Evolutionary conservation across 176 grass and related monocot species (phyloP).

Genomic region (Triticum urartu): DNA sequence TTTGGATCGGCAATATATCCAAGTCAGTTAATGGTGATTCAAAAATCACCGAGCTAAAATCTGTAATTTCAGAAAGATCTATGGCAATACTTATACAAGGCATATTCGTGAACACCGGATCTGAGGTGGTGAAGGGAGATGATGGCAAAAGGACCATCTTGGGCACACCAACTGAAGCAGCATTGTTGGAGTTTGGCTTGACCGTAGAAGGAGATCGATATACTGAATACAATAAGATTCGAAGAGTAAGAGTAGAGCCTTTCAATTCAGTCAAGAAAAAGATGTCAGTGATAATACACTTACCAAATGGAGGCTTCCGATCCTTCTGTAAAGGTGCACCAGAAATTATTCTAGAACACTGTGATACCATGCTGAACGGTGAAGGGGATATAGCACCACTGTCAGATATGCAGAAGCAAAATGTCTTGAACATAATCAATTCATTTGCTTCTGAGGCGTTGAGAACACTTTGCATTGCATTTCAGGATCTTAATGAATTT

Average conservation of each 20-base stretch:
- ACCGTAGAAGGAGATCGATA: slow-evolving; percentile 46
- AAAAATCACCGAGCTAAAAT: slow-evolving; percentile 39
- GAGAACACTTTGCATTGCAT: slow-evolving; percentile 80
- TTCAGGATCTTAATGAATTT: slow-evolving; percentile 71
- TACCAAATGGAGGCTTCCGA: slow-evolving; percentile 60
- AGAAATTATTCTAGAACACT: slow-evolving; percentile 74
- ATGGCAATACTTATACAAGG: slow-evolving; percentile 62
- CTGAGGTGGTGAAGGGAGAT: slow-evolving; percentile 69
- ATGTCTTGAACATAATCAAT: slow-evolving; percentile 50
- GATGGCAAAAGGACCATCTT: slow-evolving; percentile 63
- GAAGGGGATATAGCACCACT: slow-evolving; percentile 50
- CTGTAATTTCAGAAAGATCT: slow-evolving; percentile 49
- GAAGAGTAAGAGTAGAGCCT: slow-evolving; percentile 69
- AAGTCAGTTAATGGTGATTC: slow-evolving; percentile 41
- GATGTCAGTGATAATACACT: slow-evolving; percentile 76
- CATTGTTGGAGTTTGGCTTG: slow-evolving; percentile 82
- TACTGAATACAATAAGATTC: slow-evolving; percentile 36
- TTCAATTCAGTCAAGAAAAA: slow-evolving; percentile 92
- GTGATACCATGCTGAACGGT: slow-evolving; percentile 43
- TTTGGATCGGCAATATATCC: slow-evolving; percentile 63
- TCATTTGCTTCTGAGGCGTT: slow-evolving; percentile 71
- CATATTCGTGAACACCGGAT: slow-evolving; percentile 80
- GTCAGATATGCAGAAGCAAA: slow-evolving; percentile 39
- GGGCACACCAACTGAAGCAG: slow-evolving; percentile 80
- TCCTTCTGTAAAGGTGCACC: slow-evolving; percentile 85